phyloP scores from a whole-genome alignment of 495 filamentous ascomycete genomes.

The Neurospora sp. region DNA sequence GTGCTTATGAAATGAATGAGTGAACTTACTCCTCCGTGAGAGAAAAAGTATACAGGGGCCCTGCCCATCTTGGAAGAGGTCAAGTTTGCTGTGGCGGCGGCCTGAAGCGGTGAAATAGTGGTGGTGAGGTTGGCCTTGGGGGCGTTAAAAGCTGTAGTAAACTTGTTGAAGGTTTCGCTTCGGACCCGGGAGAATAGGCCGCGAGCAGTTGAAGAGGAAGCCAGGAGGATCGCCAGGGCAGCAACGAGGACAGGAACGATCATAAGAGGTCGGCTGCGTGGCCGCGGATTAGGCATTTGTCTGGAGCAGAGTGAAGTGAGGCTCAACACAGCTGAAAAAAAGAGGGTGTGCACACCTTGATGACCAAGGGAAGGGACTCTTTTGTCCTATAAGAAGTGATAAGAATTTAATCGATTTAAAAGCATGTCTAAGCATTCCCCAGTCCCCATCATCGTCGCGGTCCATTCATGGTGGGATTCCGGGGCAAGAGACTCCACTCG shows the following conservation, averaged over 20 bases:
- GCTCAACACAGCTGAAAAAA: neutral
- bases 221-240: neutral
- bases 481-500: neutral
- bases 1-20: neutral
- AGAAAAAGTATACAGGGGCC: constrained; percentile 67
- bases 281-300: neutral
- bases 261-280: neutral
- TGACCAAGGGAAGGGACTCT: neutral
- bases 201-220: neutral
- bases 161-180: neutral
- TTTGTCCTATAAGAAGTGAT: neutral
- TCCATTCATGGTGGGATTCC: neutral
- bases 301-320: neutral
- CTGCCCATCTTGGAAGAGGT: constrained; percentile 15
- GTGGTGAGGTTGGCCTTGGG: neutral
- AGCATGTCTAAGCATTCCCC: neutral
- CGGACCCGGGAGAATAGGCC: neutral
- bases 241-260: neutral
- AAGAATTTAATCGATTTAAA: neutral
- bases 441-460: neutral
- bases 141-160: neutral
- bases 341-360: neutral
- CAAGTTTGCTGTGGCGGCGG: neutral
- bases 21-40: constrained; percentile 61
- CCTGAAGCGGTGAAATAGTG: neutral